These are phyloP conservation scores for Arthroderma sp. DNA, from an alignment of 2,329 filamentous ascomycete genomes.

Conservation along the genomic window DNA sequence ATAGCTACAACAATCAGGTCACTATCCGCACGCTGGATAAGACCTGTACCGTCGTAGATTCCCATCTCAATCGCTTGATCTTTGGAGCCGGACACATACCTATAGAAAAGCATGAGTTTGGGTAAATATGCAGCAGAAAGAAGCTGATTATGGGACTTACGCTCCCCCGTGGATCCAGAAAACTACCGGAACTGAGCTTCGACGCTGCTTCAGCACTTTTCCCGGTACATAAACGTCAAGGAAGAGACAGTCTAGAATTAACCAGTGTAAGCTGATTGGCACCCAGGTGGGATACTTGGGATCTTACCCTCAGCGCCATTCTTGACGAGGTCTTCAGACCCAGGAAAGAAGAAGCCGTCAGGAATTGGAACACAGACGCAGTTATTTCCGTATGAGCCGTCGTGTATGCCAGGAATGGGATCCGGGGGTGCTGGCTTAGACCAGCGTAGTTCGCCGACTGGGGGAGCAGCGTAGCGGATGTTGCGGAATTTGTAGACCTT, in stretches of 20 bases:
- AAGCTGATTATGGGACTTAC: not conserved
- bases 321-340: not conserved
- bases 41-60: conserved; percentile 1
- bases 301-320: not conserved
- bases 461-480: conserved; percentile 33
- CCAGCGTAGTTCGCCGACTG: conserved; percentile 29
- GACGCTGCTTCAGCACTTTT: conserved; percentile 14
- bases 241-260: conserved; percentile 37
- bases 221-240: conserved; percentile 38
- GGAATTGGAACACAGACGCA: conserved; percentile 23
- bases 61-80: not conserved
- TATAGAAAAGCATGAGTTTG: not conserved
- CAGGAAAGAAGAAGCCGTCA: conserved; percentile 1
- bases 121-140: not conserved
- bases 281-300: not conserved
- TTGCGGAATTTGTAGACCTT: conserved; percentile 30
- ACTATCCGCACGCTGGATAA: not conserved
- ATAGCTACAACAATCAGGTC: not conserved
- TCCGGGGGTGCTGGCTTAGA: conserved; percentile 26
- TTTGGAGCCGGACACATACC: not conserved
- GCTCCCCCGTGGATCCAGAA: conserved; percentile 1
- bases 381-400: conserved; percentile 20
- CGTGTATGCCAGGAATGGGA: conserved; percentile 18
- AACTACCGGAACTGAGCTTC: not conserved
- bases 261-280: conserved; percentile 4